These are phyloP conservation scores for Ensete ventricosum DNA, from an alignment of 176 grass and related monocot genomes.

Conservation along the genomic window DNA sequence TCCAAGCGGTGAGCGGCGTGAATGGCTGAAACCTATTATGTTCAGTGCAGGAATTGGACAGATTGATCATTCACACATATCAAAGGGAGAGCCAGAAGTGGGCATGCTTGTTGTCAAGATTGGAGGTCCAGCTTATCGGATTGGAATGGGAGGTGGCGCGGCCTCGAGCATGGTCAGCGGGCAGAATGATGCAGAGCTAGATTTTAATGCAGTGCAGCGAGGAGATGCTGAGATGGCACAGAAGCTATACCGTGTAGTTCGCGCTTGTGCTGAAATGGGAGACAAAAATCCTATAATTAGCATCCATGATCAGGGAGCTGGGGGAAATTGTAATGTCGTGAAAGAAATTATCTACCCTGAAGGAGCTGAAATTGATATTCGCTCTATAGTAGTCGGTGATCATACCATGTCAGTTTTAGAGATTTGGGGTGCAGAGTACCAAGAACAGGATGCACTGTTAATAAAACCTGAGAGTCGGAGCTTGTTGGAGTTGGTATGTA, in stretches of 20 bases:
- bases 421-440: slow-evolving; percentile 86
- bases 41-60: slow-evolving; percentile 89
- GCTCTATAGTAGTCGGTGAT: slow-evolving; percentile 76
- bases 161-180: slow-evolving; percentile 95
- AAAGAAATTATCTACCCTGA: slow-evolving; percentile 88
- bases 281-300: slow-evolving; percentile 77
- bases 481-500: slow-evolving; percentile 52
- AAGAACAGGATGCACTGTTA: slow-evolving; percentile 80
- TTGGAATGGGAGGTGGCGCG: slow-evolving; percentile 94
- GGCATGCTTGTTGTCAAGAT: slow-evolving; percentile 98
- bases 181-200: slow-evolving; percentile 86
- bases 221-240: slow-evolving; percentile 98
- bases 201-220: slow-evolving; percentile 86
- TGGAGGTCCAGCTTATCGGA: slow-evolving; percentile 83
- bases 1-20: slow-evolving; percentile 61
- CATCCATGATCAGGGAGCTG: slow-evolving; percentile 97
- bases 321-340: slow-evolving; percentile 90
- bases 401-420: slow-evolving; percentile 83
- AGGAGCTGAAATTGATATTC: slow-evolving; percentile 84
- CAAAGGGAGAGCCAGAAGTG: slow-evolving; percentile 65
- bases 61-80: slow-evolving; percentile 76
- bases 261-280: slow-evolving; percentile 92
- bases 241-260: slow-evolving; percentile 74
- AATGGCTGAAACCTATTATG: slow-evolving; percentile 98
- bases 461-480: slow-evolving; percentile 51